These are phyloP conservation scores for Omphalotus guepiniiformis DNA, from an alignment of 768 basidiomycete genomes.

Conservation along the genomic window DNA sequence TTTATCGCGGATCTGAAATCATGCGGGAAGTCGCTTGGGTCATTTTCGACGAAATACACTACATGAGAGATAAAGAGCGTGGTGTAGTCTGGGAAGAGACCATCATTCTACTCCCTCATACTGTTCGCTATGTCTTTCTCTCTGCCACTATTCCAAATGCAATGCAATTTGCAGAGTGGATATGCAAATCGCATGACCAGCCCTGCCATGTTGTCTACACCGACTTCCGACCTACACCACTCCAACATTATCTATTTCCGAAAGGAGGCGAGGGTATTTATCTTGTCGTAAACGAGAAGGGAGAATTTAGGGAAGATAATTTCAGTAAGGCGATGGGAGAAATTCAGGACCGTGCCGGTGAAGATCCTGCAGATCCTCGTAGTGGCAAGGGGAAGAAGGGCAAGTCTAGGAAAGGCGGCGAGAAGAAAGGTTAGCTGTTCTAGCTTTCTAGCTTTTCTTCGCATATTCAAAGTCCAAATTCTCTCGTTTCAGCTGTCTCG, in stretches of 20 bases:
- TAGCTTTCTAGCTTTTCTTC: neutral
- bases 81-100: conserved; percentile 99
- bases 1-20: conserved; percentile 97
- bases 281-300: conserved; percentile 97
- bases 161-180: conserved; percentile 99
- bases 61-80: conserved; percentile 99
- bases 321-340: conserved; percentile 98
- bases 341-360: conserved; percentile 76
- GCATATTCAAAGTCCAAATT: neutral
- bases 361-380: conserved; percentile 87
- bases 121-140: conserved; percentile 95
- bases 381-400: conserved; percentile 88
- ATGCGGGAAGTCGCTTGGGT: conserved; percentile 99
- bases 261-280: conserved; percentile 96
- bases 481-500: conserved; percentile 57
- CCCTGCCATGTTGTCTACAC: conserved; percentile 99
- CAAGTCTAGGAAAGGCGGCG: conserved; percentile 90
- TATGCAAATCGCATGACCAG: conserved; percentile 94
- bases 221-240: conserved; percentile 95
- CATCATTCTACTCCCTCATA: conserved; percentile 94
- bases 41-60: conserved; percentile 98
- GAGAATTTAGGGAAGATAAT: conserved; percentile 95
- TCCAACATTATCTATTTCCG: conserved; percentile 98
- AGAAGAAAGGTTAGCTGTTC: conserved; percentile 68
- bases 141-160: conserved; percentile 99